Percentiles rank a stretch among this genome's conserved stretches.
Evolutionary conservation across 768 basidiomycete genomes (phyloP).

Genomic region (Russula virescens): DNA sequence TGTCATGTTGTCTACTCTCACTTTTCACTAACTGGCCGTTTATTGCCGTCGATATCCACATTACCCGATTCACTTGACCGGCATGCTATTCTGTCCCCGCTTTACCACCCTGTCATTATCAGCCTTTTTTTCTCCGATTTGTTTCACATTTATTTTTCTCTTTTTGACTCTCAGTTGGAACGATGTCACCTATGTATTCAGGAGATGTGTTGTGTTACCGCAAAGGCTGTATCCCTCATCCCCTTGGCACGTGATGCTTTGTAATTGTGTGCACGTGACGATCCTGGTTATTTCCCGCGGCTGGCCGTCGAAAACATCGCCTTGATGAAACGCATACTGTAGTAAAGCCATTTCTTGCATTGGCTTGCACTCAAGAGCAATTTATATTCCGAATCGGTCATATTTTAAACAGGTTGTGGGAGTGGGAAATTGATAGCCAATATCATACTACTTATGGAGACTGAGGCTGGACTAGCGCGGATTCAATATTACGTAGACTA

Average conservation of each 20-base stretch:
- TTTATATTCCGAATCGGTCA: too few relatives aligned
- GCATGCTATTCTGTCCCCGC: background rate
- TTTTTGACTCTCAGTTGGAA: background rate
- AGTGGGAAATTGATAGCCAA: too few relatives aligned
- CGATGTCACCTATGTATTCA: background rate
- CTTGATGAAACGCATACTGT: too few relatives aligned
- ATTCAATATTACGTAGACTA: too few relatives aligned
- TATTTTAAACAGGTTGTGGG: too few relatives aligned
- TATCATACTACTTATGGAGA: too few relatives aligned
- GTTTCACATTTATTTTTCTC: background rate
- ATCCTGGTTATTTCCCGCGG: too few relatives aligned
- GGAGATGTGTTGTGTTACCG: background rate
- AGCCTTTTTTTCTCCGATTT: background rate
- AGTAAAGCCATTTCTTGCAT: too few relatives aligned
- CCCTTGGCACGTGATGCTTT: background rate
- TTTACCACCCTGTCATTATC: background rate
- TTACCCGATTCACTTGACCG: constrained; percentile 2
- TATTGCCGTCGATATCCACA: constrained; percentile 19
- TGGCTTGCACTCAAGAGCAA: too few relatives aligned
- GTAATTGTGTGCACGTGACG: background rate
- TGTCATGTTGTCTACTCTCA: background rate
- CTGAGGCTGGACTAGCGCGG: too few relatives aligned
- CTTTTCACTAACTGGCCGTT: background rate
- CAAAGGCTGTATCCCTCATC: background rate
- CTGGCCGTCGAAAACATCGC: too few relatives aligned